phyloP scores from a whole-genome alignment of 2,329 filamentous ascomycete genomes.

The Colletotrichum orchidophilum region DNA sequence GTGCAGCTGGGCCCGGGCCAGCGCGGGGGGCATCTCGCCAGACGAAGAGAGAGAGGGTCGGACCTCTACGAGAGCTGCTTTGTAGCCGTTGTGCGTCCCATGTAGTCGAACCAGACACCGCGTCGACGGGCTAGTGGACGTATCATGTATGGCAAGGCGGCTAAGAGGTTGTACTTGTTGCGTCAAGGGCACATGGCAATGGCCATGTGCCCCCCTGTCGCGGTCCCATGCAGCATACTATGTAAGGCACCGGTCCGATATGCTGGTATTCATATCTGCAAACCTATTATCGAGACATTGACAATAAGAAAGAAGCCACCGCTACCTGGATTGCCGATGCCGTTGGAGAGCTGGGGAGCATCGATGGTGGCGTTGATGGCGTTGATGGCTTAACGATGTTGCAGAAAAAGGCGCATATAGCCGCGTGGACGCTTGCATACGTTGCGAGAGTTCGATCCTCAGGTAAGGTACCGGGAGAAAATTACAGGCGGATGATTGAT shows the following conservation, averaged over 20 bases:
- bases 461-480: neutral
- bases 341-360: neutral
- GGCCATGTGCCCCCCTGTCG: neutral
- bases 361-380: conserved; percentile 2
- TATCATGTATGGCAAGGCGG: neutral
- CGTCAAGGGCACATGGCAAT: neutral
- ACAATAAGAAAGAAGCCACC: neutral
- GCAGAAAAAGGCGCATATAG: neutral
- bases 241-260: neutral
- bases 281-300: neutral
- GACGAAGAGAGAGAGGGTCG: neutral
- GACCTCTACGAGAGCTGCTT: neutral
- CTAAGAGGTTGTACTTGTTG: conserved; percentile 4
- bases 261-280: neutral
- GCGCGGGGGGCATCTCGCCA: neutral
- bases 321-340: neutral
- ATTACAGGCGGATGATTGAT: neutral
- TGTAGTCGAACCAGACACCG: neutral
- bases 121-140: neutral
- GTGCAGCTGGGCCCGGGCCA: neutral
- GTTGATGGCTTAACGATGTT: neutral
- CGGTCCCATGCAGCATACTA: neutral
- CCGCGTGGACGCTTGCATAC: neutral
- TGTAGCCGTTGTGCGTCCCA: too few species aligned
- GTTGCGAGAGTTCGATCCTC: neutral